These are phyloP conservation scores for Diaporthe eres DNA, from an alignment of 2,329 filamentous ascomycete genomes.

Conservation along the genomic window DNA sequence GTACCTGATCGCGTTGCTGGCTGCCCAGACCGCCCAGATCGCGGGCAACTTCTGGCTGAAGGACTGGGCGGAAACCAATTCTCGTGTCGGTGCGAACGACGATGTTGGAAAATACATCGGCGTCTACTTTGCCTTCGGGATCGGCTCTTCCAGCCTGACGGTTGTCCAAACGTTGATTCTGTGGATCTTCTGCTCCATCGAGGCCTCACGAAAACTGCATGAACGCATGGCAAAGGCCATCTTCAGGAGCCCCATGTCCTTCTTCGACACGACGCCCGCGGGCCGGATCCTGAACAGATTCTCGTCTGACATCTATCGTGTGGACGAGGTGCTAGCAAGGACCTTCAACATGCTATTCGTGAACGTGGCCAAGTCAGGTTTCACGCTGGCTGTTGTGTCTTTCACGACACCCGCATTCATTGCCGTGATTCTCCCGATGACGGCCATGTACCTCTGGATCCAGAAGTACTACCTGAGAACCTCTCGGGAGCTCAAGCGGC, in stretches of 20 bases:
- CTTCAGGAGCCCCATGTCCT: slow-evolving; percentile 97
- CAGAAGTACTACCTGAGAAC: slow-evolving; percentile 97
- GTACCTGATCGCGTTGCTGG: slow-evolving; percentile 83
- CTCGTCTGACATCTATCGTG: slow-evolving; percentile 86
- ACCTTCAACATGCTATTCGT: slow-evolving; percentile 98
- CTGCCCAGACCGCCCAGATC: slow-evolving; percentile 86
- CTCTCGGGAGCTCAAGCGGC: slow-evolving; percentile 93
- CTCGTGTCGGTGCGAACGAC: slow-evolving; percentile 75
- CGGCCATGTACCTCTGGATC: slow-evolving; percentile 88
- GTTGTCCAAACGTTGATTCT: slow-evolving; percentile 94
- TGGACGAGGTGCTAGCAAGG: slow-evolving; percentile 94
- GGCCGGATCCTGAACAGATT: slow-evolving; percentile 98
- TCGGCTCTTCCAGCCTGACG: slow-evolving; percentile 87
- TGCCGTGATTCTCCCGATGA: slow-evolving; percentile 84
- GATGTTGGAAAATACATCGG: slow-evolving; percentile 91
- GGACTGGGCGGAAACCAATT: slow-evolving; percentile 88
- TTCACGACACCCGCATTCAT: slow-evolving; percentile 85
- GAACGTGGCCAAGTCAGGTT: slow-evolving; percentile 80
- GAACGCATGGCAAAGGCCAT: slow-evolving; percentile 98
- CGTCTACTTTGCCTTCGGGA: slow-evolving; percentile 94
- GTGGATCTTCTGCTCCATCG: slow-evolving; percentile 99
- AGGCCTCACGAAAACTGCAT: slow-evolving; percentile 96
- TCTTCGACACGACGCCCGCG: slow-evolving; percentile 97
- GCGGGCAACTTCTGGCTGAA: slow-evolving; percentile 94
- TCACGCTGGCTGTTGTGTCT: slow-evolving; percentile 90